Evolutionary conservation across 2,329 filamentous ascomycete genomes (phyloP), one percentile per base, ranked within the genome.

Genomic region (Neofusicoccum kwambonambiense): DNA sequence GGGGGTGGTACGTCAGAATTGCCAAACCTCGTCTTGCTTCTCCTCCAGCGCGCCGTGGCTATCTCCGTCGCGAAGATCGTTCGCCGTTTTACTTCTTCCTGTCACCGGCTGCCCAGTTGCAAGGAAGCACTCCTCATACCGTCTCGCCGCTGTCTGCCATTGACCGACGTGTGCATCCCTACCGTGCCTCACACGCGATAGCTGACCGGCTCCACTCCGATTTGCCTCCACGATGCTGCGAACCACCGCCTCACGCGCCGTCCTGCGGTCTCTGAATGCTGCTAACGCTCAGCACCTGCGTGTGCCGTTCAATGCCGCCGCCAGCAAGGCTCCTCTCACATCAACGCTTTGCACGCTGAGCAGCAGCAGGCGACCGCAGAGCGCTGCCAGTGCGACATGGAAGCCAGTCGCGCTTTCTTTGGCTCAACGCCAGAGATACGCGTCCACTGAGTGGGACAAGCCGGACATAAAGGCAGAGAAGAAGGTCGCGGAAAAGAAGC

Each of bases 341-440:
- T 77, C 76, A 58, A 73, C 72, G 63, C 72, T 79, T 65, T 76
- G 73, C 71, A 75, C 75, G 2, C 44, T 68, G 39, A 65, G 65
- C 62, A 58, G 17, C 54, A 56, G 61, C 47, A 68, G 67, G 69
- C 66, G 70, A 67, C 73, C 73, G 11, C 71, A 71, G 49, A 44
- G 51, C 7, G 60, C 69, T 15, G 66, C 72, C 9, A 58, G 72
- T 7, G 66, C 69, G 54, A 13, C 63, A 6, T 51, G n/a, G 35
- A 75, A 70, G 69, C 74, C 74, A 8, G 22, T 64, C 17, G n/a
- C 49, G 11, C 39, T 27, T 12, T 31, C n/a, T 31, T 7, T 62
- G 45, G 37, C 37, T 86, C 90, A 34, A 86, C 95, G 79, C 89
- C 90, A 41, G 97, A 97, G 56, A 9, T 61, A 61, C 42, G 37